Percentiles rank a stretch among this genome's conserved stretches.
phyloP scores from a whole-genome alignment of 441 rosid species.

The Gossypium gossypioides region DNA sequence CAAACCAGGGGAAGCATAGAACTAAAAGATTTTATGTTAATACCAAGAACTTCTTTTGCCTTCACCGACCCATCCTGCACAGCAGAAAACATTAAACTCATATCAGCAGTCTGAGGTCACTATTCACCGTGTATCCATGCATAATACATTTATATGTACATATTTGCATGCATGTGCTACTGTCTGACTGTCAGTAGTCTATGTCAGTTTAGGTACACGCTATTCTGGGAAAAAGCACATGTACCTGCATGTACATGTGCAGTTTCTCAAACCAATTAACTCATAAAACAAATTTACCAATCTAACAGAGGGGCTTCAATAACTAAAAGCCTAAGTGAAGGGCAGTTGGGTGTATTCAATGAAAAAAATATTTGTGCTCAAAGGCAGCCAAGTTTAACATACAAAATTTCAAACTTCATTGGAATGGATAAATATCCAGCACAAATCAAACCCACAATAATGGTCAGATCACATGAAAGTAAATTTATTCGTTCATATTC shows the following conservation, averaged over 20 bases:
- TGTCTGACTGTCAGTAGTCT: background rate
- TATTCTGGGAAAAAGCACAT: background rate
- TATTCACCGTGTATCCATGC: background rate
- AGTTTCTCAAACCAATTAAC: background rate
- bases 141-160: background rate
- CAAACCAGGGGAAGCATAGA: background rate
- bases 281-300: background rate
- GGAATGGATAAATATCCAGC: background rate
- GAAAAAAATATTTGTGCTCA: background rate
- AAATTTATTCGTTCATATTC: background rate
- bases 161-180: background rate
- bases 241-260: background rate
- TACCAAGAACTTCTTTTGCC: slow-evolving; percentile 80
- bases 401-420: background rate
- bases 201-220: background rate
- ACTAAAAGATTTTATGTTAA: background rate
- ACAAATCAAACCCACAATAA: background rate
- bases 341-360: background rate
- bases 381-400: background rate
- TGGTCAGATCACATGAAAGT: background rate
- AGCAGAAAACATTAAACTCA: slow-evolving; percentile 16
- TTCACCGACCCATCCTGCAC: slow-evolving; percentile 63
- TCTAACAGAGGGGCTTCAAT: background rate
- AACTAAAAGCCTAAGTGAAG: background rate
- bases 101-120: slow-evolving; percentile 4